A percentile compares a stretch with the other conserved stretches of the same genome.
These are phyloP conservation scores for Nemania serpens DNA, from an alignment of 2,329 filamentous ascomycete species.

Conservation along the genomic window DNA sequence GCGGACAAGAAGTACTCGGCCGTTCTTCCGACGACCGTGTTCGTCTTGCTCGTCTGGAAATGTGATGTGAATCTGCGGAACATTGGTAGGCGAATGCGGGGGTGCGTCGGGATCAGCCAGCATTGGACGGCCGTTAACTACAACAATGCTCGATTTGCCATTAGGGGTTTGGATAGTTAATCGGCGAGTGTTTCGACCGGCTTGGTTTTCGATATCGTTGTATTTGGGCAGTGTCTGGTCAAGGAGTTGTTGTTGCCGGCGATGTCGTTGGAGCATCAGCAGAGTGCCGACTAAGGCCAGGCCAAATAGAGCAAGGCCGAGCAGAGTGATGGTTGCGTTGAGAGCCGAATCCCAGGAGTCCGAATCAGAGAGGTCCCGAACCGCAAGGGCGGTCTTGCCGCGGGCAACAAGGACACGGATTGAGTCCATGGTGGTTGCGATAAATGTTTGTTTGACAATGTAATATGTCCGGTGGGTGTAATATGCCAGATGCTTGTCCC, in stretches of 20 bases:
- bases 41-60: conserved; percentile 96
- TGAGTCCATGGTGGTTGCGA: conserved; percentile 37
- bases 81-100: conserved; percentile 76
- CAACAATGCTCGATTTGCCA: conserved; percentile 70
- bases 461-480: conserved; percentile 27
- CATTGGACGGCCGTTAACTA: conserved; percentile 75
- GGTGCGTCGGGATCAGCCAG: conserved; percentile 76
- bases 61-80: conserved; percentile 96
- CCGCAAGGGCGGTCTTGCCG: conserved; percentile 50
- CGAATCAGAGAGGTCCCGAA: conserved; percentile 48
- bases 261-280: conserved; percentile 71
- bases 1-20: conserved; percentile 87
- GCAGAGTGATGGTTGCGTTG: conserved; percentile 77
- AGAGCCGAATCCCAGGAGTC: conserved; percentile 64
- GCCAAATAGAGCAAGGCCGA: conserved; percentile 76
- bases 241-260: conserved; percentile 51
- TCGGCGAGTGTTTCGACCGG: conserved; percentile 56
- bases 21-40: conserved; percentile 77
- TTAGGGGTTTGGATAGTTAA: conserved; percentile 63
- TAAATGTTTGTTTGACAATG: conserved; percentile 25
- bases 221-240: conserved; percentile 70
- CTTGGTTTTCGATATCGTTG: conserved; percentile 61
- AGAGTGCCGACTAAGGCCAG: conserved; percentile 71
- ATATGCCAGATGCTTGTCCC: conserved; percentile 33
- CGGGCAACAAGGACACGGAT: conserved; percentile 47